Percentiles rank a stretch among this genome's conserved stretches.
Conservation (phyloP, 1,284 basidiomycete genomes). For the Amylostereum areolatum region DNA sequence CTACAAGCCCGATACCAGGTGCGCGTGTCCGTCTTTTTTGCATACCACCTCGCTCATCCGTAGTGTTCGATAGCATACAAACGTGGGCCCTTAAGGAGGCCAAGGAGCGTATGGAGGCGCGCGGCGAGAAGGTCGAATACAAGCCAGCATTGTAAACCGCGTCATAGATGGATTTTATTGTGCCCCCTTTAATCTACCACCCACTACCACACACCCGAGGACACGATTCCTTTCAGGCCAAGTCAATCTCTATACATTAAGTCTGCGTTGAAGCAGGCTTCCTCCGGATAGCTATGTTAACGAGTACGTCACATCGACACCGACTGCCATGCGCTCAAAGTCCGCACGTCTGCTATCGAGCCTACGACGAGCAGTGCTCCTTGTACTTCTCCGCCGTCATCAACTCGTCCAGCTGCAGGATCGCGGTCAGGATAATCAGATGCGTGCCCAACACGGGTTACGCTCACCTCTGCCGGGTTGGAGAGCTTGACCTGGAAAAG, state of each 20-base stretch:
- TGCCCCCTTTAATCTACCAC: neutral
- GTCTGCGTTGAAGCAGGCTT: too few relatives aligned
- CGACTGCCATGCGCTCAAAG: neutral
- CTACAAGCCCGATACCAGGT: constrained; percentile 97
- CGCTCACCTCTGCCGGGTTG: constrained; percentile 64
- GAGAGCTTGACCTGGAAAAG: constrained; percentile 89
- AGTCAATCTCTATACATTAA: too few relatives aligned
- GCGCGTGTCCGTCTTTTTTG: constrained; percentile 20
- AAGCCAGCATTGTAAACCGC: constrained; percentile 32
- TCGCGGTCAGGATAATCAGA: neutral
- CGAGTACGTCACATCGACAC: too few relatives aligned
- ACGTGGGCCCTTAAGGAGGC: constrained; percentile 88
- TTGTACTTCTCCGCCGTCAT: constrained; percentile 80
- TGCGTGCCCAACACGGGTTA: neutral
- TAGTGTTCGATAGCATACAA: constrained; percentile 57
- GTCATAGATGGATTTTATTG: neutral
- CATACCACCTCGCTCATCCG: neutral
- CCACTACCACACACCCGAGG: too few relatives aligned
- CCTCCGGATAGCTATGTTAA: too few relatives aligned
- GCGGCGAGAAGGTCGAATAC: constrained; percentile 82
- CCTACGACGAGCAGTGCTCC: constrained; percentile 53
- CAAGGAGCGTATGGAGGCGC: constrained; percentile 81
- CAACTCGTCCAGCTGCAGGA: constrained; percentile 63
- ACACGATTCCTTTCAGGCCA: too few relatives aligned
- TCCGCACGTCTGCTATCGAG: neutral